Percentiles rank a stretch among this genome's conserved stretches.
Evolutionary conservation across 768 basidiomycete species (phyloP).

Genomic region (Lactarius tabidus): DNA sequence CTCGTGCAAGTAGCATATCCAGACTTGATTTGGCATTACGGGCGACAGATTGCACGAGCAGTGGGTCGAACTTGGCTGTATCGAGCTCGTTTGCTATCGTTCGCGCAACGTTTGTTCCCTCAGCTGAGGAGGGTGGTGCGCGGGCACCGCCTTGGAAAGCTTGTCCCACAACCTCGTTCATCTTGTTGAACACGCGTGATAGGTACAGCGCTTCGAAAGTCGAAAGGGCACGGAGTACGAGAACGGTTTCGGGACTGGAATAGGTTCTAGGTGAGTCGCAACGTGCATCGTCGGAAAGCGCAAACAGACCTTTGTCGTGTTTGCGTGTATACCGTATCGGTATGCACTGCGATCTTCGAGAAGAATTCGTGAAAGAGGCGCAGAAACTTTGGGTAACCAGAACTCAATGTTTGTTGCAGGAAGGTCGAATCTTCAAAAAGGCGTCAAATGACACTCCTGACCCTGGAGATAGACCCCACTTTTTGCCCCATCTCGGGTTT

Average conservation of each 20-base stretch:
- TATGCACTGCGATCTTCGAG: slow-evolving; percentile 89
- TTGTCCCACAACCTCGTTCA: slow-evolving; percentile 78
- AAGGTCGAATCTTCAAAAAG: slow-evolving; percentile 71
- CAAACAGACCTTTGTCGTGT: slow-evolving; percentile 72
- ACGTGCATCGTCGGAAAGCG: slow-evolving; percentile 2
- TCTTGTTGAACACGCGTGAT: slow-evolving; percentile 71
- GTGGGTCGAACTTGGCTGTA: slow-evolving; percentile 87
- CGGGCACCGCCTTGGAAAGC: slow-evolving; percentile 71
- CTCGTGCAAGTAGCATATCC: slow-evolving; percentile 59
- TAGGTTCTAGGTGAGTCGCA: neutral
- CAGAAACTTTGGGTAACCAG: slow-evolving; percentile 82
- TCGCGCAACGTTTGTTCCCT: slow-evolving; percentile 75
- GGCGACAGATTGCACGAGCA: slow-evolving; percentile 76
- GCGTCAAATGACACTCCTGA: neutral
- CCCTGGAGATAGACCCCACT: slow-evolving; percentile 40
- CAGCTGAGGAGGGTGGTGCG: slow-evolving; percentile 64
- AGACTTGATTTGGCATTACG: slow-evolving; percentile 64
- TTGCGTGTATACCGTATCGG: slow-evolving; percentile 87
- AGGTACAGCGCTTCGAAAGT: slow-evolving; percentile 88
- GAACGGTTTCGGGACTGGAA: slow-evolving; percentile 85
- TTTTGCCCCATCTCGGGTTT: slow-evolving; percentile 75
- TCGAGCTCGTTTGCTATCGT: slow-evolving; percentile 88
- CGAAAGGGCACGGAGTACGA: slow-evolving; percentile 79
- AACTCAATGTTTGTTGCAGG: slow-evolving; percentile 82
- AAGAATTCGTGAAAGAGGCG: slow-evolving; percentile 97